Evolutionary conservation across 78 protist genomes (phyloP).

Genomic region (Chrysochromulina parva): DNA sequence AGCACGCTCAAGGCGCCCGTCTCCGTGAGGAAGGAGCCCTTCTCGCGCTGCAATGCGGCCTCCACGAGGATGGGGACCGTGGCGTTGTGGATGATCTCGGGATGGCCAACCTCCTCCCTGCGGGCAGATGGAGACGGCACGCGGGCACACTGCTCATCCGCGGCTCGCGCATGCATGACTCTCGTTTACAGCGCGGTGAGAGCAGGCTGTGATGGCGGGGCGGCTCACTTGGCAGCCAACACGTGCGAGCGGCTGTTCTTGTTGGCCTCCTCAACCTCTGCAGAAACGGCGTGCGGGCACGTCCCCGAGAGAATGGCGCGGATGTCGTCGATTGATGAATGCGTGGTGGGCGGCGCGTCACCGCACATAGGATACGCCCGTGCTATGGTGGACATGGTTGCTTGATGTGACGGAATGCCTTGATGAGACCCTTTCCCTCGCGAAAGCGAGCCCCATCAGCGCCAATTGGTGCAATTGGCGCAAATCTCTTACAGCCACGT

Average conservation of each 20-base stretch:
- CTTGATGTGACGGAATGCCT: too few relatives aligned
- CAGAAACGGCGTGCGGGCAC: not conserved
- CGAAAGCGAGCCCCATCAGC: too few relatives aligned
- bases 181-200: not conserved
- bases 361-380: too few relatives aligned
- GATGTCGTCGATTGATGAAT: too few relatives aligned
- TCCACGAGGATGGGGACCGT: not conserved
- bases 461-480: too few relatives aligned
- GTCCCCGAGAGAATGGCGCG: not conserved
- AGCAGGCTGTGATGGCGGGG: not conserved
- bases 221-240: not conserved
- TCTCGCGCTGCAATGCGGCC: not conserved
- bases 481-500: too few relatives aligned
- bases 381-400: too few relatives aligned
- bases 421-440: too few relatives aligned
- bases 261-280: not conserved
- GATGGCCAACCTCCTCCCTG: not conserved
- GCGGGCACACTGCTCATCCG: too few relatives aligned
- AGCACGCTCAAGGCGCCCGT: not conserved
- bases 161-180: not conserved
- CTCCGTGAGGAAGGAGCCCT: not conserved
- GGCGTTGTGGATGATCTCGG: not conserved
- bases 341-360: too few relatives aligned
- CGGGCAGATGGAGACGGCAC: too few relatives aligned
- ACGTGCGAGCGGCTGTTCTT: not conserved